Base-by-base conservation (phyloP, 306 rosid genomes). In the Quercus ilex region DNA sequence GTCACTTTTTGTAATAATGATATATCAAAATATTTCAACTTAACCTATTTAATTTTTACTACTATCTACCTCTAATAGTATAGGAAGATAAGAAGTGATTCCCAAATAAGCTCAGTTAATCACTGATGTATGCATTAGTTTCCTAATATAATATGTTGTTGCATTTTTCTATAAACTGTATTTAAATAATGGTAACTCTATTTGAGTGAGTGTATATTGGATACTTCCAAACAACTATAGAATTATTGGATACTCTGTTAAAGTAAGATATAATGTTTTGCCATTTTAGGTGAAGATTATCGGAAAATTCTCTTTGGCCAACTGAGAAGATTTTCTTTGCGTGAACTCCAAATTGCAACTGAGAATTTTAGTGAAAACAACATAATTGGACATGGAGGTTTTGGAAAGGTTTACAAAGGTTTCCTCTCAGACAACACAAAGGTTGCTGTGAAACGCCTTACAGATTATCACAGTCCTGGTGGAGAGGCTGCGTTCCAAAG, bases 361-460 rank as follows among this genome's bases (percentile, higher is more conserved):
- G 92, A 88, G 30, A 91, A 90, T 77, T 95, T 92, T 73, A 77
- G 90, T 53, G 97, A 92, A 71, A 83, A 85, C 84, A 91, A 88
- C 83, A 81, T 95, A n/a, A 95, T 95, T 56, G 99, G 99, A 25
- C 97, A 95, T 55, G 99, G 99, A 75, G 99, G 99, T 6, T 95
- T 95, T 84, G 99, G 98, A 74, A 95, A 89, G 88, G 99, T 95
- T 71, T 95, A 92, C 82, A 95, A 76, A 88, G 99, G 99, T 57
- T 69, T 88, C 49, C 98, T 95, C 82, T 78, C 87, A 41, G 93
- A 92, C 85, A 80, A 81, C 57, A 90, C 91, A 58, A 83, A 85
- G 82, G 81, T 95, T 19, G 99, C 99, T 18, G 90, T 92, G 57
- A 95, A 95, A 84, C 98, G 99, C 74, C 90, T 95, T 51, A 70